These are phyloP conservation scores for Penicillium sp. DNA, from an alignment of 2,329 filamentous ascomycete species.

Conservation along the genomic window DNA sequence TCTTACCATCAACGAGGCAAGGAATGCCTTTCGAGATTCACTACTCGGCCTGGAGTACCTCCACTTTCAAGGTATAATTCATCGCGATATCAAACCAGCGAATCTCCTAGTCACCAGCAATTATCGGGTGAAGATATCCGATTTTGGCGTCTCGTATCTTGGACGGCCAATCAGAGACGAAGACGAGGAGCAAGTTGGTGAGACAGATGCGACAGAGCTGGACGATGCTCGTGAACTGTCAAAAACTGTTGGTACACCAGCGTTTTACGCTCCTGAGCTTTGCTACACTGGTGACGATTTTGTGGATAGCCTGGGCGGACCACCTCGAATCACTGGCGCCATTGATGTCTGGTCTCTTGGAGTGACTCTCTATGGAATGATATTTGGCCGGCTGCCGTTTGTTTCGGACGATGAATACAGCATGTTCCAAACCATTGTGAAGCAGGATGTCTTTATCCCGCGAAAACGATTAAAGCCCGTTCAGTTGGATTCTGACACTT, in stretches of 20 bases:
- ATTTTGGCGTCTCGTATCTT: conserved; percentile 98
- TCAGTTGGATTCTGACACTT: conserved; percentile 51
- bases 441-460: conserved; percentile 89
- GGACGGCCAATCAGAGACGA: conserved; percentile 84
- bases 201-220: conserved; percentile 83
- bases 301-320: conserved; percentile 56
- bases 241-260: conserved; percentile 96
- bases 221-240: conserved; percentile 96
- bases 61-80: conserved; percentile 83
- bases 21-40: conserved; percentile 87
- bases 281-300: conserved; percentile 82
- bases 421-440: conserved; percentile 89
- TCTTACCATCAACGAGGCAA: conserved; percentile 82
- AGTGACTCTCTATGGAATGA: conserved; percentile 92
- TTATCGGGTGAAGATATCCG: conserved; percentile 93
- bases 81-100: conserved; percentile 84
- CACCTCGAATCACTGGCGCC: conserved; percentile 81
- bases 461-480: conserved; percentile 78
- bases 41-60: conserved; percentile 92
- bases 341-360: conserved; percentile 98
- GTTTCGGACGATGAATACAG: conserved; percentile 89
- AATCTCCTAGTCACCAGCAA: conserved; percentile 88
- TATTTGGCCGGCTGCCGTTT: conserved; percentile 93
- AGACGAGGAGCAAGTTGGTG: conserved; percentile 76
- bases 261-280: conserved; percentile 95